Conservation (phyloP, 257 asterid species). For the Marsdenia floribunda region DNA sequence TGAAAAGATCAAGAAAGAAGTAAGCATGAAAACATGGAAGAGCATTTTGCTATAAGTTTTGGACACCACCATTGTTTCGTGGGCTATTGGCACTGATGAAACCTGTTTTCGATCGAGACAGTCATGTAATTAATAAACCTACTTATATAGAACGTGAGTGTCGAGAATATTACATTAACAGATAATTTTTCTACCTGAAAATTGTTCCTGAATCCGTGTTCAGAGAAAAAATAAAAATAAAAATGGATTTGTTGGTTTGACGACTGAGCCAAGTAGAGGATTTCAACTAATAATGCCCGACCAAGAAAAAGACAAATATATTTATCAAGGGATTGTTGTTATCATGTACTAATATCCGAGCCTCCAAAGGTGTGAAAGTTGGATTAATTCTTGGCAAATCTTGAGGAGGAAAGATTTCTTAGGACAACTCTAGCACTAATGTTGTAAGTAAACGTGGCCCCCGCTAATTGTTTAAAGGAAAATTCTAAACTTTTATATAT, state of each 20-base stretch:
- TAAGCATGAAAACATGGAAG: background rate
- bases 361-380: background rate
- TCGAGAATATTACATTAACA: background rate
- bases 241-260: no score
- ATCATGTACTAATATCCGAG: background rate
- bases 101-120: background rate
- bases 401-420: background rate
- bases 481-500: background rate
- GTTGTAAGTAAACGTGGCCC: background rate
- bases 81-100: background rate
- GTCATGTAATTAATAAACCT: no score
- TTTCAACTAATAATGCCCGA: background rate
- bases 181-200: no score
- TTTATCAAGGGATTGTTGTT: background rate
- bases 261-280: background rate
- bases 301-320: background rate
- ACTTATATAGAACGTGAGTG: background rate
- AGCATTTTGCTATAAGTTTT: background rate
- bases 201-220: no score
- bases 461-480: background rate
- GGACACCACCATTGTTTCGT: conserved; percentile 16
- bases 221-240: no score
- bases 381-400: background rate
- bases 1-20: conserved; percentile 1
- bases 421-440: background rate